Evolutionary conservation across 1,284 basidiomycete genomes (phyloP), one percentile per base, ranked within the genome.

Genomic region (Phylloporus sp.): DNA sequence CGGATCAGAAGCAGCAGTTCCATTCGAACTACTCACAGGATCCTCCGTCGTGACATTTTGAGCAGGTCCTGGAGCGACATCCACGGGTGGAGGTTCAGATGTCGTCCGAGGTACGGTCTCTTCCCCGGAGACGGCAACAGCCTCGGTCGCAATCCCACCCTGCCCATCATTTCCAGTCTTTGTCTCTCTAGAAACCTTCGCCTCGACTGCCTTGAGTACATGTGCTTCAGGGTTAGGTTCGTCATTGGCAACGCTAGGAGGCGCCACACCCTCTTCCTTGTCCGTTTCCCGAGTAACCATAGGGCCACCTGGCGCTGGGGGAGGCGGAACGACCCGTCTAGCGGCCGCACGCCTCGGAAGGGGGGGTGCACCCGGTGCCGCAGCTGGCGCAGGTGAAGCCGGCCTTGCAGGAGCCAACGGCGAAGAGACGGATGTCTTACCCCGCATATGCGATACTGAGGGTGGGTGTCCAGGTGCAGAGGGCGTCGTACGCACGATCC

Each of bases 281-380:
- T 5, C 37, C 7, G 27, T 64, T 52, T 71, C 65, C 39, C 17
- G 65, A 4, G 23, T n/a, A 47, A 15, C 32, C 19, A 62, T 69
- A 4, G 32, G 39, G 17, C 25, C 55, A n/a, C 19, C 55, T 3
- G 58, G 35, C 17, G 68, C 43, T 11, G 70, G 41, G 10, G 78
- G 77, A 0, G 66, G 49, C 17, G 78, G 76, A 17, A 68, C 75
- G 15, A 64, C 68, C 39, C 78, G 72, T 60, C 78, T 71, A 3
- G 78, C 77, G 53, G 79, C 61, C 4, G 79, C 78, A 14, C 79
- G 69, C 47, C 71, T 72, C 25, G 77, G 79, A 29, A 78, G 61
- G 3, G 78, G 77, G 7, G 77, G 77, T 14, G 68, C 77, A 1
- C 66, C 70, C 0, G 63, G 61, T n/a, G 66, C 69, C 6, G 47